phyloP scores from a whole-genome alignment of 1,139 yeast species.

The Blastobotrys serpentis region DNA sequence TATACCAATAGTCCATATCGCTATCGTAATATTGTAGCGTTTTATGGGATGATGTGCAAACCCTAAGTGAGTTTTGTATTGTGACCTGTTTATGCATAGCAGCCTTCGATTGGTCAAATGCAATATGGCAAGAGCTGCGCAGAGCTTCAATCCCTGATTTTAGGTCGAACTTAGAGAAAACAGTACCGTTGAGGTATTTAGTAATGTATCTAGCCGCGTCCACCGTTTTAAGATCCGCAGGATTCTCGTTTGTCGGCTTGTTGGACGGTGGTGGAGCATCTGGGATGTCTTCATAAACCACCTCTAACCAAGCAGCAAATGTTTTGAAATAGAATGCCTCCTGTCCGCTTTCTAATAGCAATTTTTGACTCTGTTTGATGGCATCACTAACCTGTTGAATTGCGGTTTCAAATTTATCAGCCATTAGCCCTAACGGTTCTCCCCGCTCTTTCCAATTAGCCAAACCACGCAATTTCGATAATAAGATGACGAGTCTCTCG shows the following conservation, averaged over 20 bases:
- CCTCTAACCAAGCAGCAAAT: conserved; percentile 45
- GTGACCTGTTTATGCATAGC: conserved; percentile 20
- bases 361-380: conserved; percentile 36
- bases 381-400: background rate
- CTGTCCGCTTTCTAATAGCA: conserved; percentile 48
- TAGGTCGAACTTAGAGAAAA: conserved; percentile 9
- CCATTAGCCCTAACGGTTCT: conserved; percentile 38
- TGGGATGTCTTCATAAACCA: conserved; percentile 26
- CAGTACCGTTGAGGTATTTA: conserved; percentile 19
- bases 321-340: conserved; percentile 54
- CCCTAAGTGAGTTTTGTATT: background rate
- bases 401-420: conserved; percentile 31
- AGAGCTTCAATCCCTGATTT: conserved; percentile 3
- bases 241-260: conserved; percentile 23
- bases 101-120: conserved; percentile 20
- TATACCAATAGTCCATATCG: conserved; percentile 8
- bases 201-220: conserved; percentile 29
- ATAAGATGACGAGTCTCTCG: conserved; percentile 56
- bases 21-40: background rate
- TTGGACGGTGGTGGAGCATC: conserved; percentile 21
- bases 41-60: conserved; percentile 11
- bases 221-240: conserved; percentile 24
- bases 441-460: conserved; percentile 43
- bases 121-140: conserved; percentile 12
- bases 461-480: conserved; percentile 50